A percentile compares a stretch with the other conserved stretches of the same genome.
These are phyloP conservation scores for Naganishia albida DNA, from an alignment of 1,284 basidiomycete species.

Conservation along the genomic window DNA sequence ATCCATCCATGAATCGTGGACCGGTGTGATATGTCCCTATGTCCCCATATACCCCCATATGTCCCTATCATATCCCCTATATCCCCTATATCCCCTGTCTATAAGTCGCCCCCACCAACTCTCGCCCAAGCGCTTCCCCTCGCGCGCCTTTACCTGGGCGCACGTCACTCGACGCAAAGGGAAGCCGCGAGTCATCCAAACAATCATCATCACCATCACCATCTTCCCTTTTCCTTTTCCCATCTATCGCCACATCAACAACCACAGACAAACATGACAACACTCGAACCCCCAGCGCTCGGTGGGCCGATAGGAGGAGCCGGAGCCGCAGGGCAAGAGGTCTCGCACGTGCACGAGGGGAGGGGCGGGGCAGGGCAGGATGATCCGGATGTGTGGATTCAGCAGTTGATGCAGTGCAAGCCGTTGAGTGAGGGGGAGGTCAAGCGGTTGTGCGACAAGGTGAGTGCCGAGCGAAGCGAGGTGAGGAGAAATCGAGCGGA, in stretches of 20 bases:
- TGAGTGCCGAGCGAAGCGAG: constrained; percentile 53
- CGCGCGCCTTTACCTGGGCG: not conserved
- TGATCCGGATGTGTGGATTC: constrained; percentile 79
- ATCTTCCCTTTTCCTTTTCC: not conserved
- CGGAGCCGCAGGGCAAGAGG: not conserved
- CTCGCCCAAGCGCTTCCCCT: not conserved
- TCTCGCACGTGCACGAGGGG: not conserved
- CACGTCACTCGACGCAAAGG: not conserved
- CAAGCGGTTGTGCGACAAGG: constrained; percentile 98
- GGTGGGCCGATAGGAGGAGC: constrained; percentile 12
- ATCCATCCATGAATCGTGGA: no score
- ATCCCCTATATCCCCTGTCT: no score
- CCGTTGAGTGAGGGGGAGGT: constrained; percentile 94
- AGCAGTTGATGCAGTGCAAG: constrained; percentile 96
- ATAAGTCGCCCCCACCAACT: not conserved
- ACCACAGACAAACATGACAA: constrained; percentile 9
- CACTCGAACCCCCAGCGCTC: constrained; percentile 21
- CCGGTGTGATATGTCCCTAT: no score
- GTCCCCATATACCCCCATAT: no score
- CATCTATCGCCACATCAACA: no score
- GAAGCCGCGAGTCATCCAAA: not conserved
- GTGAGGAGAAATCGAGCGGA: not conserved
- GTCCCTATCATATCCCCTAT: no score
- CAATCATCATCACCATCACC: not conserved
- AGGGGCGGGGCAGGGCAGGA: constrained; percentile 9